Percentiles rank a stretch among this genome's conserved stretches.
Conservation (phyloP, 2,329 filamentous ascomycete genomes). For the Microsporum canis region DNA sequence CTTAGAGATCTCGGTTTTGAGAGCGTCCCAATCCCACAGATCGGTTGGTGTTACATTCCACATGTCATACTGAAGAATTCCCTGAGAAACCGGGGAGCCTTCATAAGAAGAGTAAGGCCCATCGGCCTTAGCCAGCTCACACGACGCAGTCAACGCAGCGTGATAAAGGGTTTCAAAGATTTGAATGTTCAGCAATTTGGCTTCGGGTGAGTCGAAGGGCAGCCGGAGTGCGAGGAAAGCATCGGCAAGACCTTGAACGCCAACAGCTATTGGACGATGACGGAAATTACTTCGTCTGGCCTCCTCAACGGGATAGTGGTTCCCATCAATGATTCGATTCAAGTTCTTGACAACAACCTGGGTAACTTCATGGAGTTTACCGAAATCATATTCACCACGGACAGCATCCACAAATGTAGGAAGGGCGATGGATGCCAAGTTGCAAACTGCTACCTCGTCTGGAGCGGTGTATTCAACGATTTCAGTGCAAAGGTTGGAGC, state of each 20-base stretch:
- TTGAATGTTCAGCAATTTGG: constrained; percentile 86
- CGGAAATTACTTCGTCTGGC: constrained; percentile 94
- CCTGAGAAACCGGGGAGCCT: constrained; percentile 87
- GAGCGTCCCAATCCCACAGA: constrained; percentile 87
- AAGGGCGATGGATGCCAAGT: constrained; percentile 85
- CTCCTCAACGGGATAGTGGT: constrained; percentile 95
- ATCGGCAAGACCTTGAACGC: constrained; percentile 95
- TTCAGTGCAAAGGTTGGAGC: constrained; percentile 97
- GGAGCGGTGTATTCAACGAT: constrained; percentile 96
- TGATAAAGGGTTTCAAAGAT: constrained; percentile 99
- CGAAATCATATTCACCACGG: constrained; percentile 80
- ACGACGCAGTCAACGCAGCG: constrained; percentile 78
- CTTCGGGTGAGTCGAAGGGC: constrained; percentile 93
- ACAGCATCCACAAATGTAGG: constrained; percentile 83
- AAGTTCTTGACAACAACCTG: constrained; percentile 89
- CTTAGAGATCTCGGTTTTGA: constrained; percentile 86
- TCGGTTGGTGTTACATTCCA: constrained; percentile 89
- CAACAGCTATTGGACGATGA: constrained; percentile 88
- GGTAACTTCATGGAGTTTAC: constrained; percentile 89
- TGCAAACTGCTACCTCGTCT: constrained; percentile 97
- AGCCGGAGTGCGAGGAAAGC: constrained; percentile 93
- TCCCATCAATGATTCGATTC: constrained; percentile 97
- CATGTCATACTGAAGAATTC: constrained; percentile 96
- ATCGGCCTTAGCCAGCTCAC: constrained; percentile 69
- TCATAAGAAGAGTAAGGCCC: constrained; percentile 84